Percentiles rank a stretch among this genome's conserved stretches.
These are phyloP conservation scores for Shiraia bambusicola DNA, from an alignment of 2,329 filamentous ascomycete species.

Conservation along the genomic window DNA sequence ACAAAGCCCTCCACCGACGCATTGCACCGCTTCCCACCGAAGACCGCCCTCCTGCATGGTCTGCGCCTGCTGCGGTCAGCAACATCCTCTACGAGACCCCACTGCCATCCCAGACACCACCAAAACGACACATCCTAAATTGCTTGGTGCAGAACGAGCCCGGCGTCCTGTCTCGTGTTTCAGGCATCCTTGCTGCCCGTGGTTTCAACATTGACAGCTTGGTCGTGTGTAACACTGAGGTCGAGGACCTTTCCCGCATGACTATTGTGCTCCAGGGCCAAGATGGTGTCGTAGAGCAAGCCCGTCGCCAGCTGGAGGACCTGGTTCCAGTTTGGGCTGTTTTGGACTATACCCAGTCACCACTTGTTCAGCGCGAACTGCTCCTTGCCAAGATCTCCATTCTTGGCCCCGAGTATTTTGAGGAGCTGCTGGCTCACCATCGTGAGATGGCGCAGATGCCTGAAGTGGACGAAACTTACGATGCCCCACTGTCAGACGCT, in stretches of 20 bases:
- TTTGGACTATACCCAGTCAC: constrained; percentile 88
- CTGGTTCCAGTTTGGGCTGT: constrained; percentile 98
- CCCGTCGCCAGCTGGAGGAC: constrained; percentile 90
- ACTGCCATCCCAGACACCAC: constrained; percentile 75
- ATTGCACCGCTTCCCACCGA: constrained; percentile 80
- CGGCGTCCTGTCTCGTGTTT: constrained; percentile 92
- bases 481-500: constrained; percentile 33
- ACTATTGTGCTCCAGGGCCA: constrained; percentile 96
- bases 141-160: constrained; percentile 99
- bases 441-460: constrained; percentile 73
- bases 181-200: constrained; percentile 89
- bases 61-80: constrained; percentile 88
- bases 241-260: constrained; percentile 96
- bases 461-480: constrained; percentile 25
- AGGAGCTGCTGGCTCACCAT: constrained; percentile 93
- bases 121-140: constrained; percentile 95
- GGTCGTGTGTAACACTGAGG: constrained; percentile 96
- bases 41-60: constrained; percentile 75
- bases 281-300: constrained; percentile 96
- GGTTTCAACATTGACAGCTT: constrained; percentile 99
- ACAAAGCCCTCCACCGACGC: constrained; percentile 93
- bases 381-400: constrained; percentile 96
- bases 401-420: constrained; percentile 95
- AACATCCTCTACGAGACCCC: constrained; percentile 99
- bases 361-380: constrained; percentile 92